A percentile compares a stretch with the other conserved stretches of the same genome.
These are phyloP conservation scores for Aspergillus sp. DNA, from an alignment of 2,329 filamentous ascomycete species.

Conservation along the genomic window DNA sequence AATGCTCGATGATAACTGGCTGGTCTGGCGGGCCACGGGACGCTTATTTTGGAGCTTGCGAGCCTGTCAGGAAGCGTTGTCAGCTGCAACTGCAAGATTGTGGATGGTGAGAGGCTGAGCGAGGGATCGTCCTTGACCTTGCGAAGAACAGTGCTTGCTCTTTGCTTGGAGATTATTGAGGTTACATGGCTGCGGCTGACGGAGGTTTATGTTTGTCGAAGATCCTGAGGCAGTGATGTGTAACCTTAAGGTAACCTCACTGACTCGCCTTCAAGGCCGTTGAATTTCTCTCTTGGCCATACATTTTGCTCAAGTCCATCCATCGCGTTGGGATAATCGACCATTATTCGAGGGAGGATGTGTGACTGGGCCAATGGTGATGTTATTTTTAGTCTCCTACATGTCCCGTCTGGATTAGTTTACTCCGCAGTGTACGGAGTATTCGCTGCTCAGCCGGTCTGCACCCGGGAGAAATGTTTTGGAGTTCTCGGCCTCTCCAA, in stretches of 20 bases:
- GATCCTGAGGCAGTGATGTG: not conserved
- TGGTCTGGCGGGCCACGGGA: not conserved
- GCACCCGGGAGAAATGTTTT: not conserved
- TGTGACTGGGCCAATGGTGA: not conserved
- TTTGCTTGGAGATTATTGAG: not conserved
- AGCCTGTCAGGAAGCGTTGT: not conserved
- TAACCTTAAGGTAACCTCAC: constrained; percentile 10
- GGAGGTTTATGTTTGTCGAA: not conserved
- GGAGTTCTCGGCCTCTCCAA: not conserved
- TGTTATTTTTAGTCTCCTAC: not conserved
- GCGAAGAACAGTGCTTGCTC: not conserved
- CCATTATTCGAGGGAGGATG: not conserved
- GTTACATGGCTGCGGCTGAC: constrained; percentile 3
- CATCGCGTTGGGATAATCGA: not conserved
- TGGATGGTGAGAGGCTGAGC: not conserved
- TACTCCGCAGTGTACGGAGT: not conserved
- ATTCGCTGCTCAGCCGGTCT: not conserved
- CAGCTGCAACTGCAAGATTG: not conserved
- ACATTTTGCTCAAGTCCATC: not conserved
- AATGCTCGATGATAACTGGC: not conserved
- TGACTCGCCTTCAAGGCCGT: not conserved
- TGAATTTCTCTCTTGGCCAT: too few relatives aligned
- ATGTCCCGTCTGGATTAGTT: not conserved
- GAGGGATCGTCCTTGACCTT: not conserved
- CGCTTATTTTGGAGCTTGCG: not conserved